phyloP scores from a whole-genome alignment of 2,329 filamentous ascomycete species.

The Alternaria arborescens region DNA sequence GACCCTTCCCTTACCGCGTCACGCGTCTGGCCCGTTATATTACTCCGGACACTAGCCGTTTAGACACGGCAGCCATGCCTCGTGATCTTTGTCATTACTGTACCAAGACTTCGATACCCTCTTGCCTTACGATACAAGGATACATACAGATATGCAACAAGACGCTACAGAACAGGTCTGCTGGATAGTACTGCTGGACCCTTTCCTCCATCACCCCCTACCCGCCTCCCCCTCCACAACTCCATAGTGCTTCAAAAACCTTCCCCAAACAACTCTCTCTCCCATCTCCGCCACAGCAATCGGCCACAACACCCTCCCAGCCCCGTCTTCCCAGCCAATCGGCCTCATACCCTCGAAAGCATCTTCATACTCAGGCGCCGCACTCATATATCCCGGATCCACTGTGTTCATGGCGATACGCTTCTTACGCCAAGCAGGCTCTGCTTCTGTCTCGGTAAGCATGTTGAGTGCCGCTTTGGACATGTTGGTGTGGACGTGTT shows the following conservation, averaged over 20 bases:
- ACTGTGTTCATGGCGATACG: slow-evolving; percentile 22
- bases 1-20: slow-evolving; percentile 19
- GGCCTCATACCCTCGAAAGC: slow-evolving; percentile 18
- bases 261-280: slow-evolving; percentile 10
- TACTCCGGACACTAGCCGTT: slow-evolving; percentile 16
- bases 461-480: slow-evolving; percentile 28
- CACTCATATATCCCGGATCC: slow-evolving; percentile 26
- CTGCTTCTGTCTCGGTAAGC: slow-evolving; percentile 24
- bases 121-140: not conserved
- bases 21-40: slow-evolving; percentile 25
- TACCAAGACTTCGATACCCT: not conserved
- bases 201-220: slow-evolving; percentile 11
- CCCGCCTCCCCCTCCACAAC: slow-evolving; percentile 19
- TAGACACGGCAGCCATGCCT: not conserved
- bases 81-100: slow-evolving; percentile 5
- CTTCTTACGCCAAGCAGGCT: slow-evolving; percentile 11
- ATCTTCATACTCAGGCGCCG: slow-evolving; percentile 21
- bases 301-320: slow-evolving; percentile 21
- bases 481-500: slow-evolving; percentile 27
- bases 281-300: slow-evolving; percentile 20
- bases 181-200: not conserved
- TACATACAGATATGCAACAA: not conserved
- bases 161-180: not conserved
- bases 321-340: slow-evolving; percentile 24
- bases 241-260: slow-evolving; percentile 27